Percentiles rank a stretch among this genome's conserved stretches.
Conservation (phyloP, 23 red algal species). For the Gracilariopsis chorda region DNA sequence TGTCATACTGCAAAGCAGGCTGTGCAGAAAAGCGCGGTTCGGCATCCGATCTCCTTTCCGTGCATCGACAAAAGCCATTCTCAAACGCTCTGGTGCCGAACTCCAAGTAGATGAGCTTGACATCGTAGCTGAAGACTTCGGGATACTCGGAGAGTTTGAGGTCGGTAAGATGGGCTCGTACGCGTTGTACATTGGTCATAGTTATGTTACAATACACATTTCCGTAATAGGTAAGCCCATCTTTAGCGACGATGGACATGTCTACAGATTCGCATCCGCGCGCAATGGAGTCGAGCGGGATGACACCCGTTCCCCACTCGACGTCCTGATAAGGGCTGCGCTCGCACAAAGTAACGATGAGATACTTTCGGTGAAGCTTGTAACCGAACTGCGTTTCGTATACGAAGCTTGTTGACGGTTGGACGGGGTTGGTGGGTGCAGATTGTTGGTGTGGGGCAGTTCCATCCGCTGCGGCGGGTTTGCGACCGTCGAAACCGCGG, state of each 20-base stretch:
- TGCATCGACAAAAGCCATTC: neutral
- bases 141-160: constrained; percentile 44
- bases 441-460: neutral
- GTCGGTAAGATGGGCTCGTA: constrained; percentile 46
- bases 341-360: constrained; percentile 39
- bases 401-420: neutral
- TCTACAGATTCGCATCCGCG: constrained; percentile 16
- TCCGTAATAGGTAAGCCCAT: constrained; percentile 19
- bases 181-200: constrained; percentile 37
- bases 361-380: constrained; percentile 51
- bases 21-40: constrained; percentile 52
- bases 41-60: constrained; percentile 43
- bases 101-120: constrained; percentile 55
- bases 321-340: constrained; percentile 43
- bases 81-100: constrained; percentile 13
- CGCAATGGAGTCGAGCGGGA: constrained; percentile 40
- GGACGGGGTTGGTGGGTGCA: neutral
- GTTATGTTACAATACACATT: constrained; percentile 35
- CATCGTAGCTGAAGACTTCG: constrained; percentile 42
- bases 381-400: constrained; percentile 52
- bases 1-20: constrained; percentile 28
- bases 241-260: constrained; percentile 40
- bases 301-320: constrained; percentile 17
- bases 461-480: neutral
- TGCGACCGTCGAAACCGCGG: constrained; percentile 32